Evolutionary conservation across 176 grass and related monocot species (phyloP).

Genomic region (Eremochloa ophiuroides): DNA sequence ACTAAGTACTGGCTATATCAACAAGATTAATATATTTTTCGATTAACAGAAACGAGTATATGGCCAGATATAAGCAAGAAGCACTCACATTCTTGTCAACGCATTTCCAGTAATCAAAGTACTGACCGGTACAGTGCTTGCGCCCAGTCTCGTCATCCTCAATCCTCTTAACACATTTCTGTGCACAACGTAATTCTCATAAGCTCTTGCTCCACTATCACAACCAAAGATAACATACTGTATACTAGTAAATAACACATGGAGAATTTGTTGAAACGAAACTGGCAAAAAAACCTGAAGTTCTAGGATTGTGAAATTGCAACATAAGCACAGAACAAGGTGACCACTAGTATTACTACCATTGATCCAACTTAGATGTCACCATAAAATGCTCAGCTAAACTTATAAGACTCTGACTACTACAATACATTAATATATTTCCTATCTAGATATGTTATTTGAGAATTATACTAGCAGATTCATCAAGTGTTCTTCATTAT

Average conservation of each 20-base stretch:
- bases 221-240: conserved; percentile 6
- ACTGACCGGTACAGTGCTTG: conserved; percentile 93
- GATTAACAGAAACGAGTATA: neutral
- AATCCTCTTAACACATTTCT: conserved; percentile 83
- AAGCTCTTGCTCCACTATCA: conserved; percentile 19
- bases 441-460: neutral
- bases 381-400: neutral
- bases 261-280: conserved; percentile 13
- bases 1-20: neutral
- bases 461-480: neutral
- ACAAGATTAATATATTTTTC: neutral
- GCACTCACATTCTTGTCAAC: conserved; percentile 85
- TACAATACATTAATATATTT: neutral
- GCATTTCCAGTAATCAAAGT: conserved; percentile 91
- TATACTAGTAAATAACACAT: neutral
- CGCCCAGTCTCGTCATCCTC: conserved; percentile 66
- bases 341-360: neutral
- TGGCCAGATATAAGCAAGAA: neutral
- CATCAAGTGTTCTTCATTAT: neutral
- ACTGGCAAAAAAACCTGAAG: neutral
- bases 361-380: neutral
- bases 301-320: neutral
- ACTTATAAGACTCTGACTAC: neutral
- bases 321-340: conserved; percentile 9
- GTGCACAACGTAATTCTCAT: conserved; percentile 32